These are phyloP conservation scores for Populus davidiana DNA, from an alignment of 345 rosid genomes.

Conservation along the genomic window DNA sequence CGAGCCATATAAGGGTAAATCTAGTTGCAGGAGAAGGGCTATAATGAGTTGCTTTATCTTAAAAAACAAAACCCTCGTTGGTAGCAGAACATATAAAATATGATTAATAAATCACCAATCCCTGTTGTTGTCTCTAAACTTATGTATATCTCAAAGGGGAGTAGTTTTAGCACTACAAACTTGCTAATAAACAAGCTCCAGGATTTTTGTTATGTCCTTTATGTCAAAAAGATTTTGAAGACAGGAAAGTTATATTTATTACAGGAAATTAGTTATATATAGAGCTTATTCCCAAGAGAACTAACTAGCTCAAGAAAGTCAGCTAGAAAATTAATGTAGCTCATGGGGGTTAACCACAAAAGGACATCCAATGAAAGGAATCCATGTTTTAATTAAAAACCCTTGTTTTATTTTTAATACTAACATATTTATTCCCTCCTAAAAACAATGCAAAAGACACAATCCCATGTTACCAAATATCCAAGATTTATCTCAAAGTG, in stretches of 20 bases:
- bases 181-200: background rate
- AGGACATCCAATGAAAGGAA: slow-evolving; percentile 16
- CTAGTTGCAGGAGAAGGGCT: background rate
- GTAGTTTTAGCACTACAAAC: background rate
- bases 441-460: slow-evolving; percentile 32
- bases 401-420: background rate
- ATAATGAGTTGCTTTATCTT: background rate
- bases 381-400: slow-evolving; percentile 9
- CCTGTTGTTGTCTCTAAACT: background rate
- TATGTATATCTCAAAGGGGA: background rate
- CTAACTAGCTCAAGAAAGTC: slow-evolving; percentile 14
- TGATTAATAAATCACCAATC: background rate
- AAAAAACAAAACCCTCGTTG: background rate
- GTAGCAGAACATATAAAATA: background rate
- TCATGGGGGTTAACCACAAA: background rate
- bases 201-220: background rate
- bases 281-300: slow-evolving; percentile 26
- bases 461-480: slow-evolving; percentile 3
- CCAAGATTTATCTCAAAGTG: background rate
- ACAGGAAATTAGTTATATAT: slow-evolving; percentile 9
- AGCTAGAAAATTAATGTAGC: slow-evolving; percentile 18
- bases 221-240: slow-evolving; percentile 11
- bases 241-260: slow-evolving; percentile 15
- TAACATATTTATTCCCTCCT: slow-evolving; percentile 24
- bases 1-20: too few relatives aligned